These are phyloP conservation scores for Urostyla sp. DNA, from an alignment of 73 alveolate species.

Conservation along the genomic window DNA sequence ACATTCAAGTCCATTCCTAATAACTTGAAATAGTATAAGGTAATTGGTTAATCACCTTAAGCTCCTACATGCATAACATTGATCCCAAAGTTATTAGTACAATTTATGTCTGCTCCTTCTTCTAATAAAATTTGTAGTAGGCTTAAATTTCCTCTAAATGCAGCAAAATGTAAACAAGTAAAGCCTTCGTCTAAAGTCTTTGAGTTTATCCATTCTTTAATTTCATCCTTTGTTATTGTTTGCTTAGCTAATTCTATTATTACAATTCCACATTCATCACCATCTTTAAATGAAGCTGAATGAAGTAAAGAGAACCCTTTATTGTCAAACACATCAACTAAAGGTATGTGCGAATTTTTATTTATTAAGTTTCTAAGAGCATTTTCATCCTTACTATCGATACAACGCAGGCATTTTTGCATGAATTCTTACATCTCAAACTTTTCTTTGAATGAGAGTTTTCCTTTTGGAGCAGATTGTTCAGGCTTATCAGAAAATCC, in stretches of 20 bases:
- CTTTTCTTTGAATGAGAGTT: no score
- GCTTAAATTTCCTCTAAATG: constrained; percentile 77
- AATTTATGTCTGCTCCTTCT: constrained; percentile 72
- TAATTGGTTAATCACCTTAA: constrained; percentile 72
- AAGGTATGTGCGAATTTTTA: no score
- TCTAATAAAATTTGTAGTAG: constrained; percentile 70
- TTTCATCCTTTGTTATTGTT: neutral
- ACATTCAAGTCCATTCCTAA: constrained; percentile 48
- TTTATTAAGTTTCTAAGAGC: no score
- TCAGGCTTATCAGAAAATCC: no score
- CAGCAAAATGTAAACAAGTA: constrained; percentile 77
- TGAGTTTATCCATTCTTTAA: constrained; percentile 61
- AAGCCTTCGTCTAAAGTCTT: constrained; percentile 76
- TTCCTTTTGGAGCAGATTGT: no score
- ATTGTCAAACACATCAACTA: constrained; percentile 16
- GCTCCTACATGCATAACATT: constrained; percentile 86
- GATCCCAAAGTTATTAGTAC: constrained; percentile 75
- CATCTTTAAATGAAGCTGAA: constrained; percentile 21
- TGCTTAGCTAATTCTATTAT: neutral
- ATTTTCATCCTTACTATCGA: no score
- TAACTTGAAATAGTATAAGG: constrained; percentile 49
- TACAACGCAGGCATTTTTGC: no score
- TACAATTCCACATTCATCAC: neutral
- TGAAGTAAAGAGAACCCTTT: constrained; percentile 43
- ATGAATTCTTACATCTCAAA: no score